A percentile compares a stretch with the other conserved stretches of the same genome.
Conservation (phyloP, 805 yeast genomes). For the Teunomyces cretensis region DNA sequence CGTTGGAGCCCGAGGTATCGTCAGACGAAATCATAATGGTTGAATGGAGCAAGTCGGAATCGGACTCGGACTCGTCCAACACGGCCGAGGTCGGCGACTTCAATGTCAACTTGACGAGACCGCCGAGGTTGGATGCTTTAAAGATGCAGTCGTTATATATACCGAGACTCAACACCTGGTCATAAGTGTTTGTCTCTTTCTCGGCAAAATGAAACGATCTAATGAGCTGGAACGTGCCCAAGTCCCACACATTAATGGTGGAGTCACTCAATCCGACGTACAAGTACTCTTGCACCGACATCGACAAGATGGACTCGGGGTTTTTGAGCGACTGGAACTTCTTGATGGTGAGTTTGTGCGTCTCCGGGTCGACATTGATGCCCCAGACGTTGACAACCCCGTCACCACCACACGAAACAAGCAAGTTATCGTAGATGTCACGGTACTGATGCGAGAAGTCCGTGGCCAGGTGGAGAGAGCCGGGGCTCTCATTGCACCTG, state of each 20-base stretch:
- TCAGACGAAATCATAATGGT: conserved; percentile 11
- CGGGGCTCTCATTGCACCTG: conserved; percentile 17
- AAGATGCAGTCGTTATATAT: conserved; percentile 57
- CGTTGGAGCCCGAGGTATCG: conserved; percentile 8
- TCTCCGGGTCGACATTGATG: conserved; percentile 8
- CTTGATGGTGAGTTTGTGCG: conserved; percentile 7
- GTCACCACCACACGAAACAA: conserved; percentile 73
- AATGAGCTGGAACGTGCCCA: conserved; percentile 73
- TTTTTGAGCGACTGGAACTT: conserved; percentile 49
- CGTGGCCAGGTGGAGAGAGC: background rate
- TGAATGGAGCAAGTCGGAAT: conserved; percentile 7
- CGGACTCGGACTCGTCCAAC: conserved; percentile 10
- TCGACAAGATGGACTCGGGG: conserved; percentile 69
- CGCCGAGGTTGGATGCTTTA: conserved; percentile 56
- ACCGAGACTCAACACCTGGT: conserved; percentile 56
- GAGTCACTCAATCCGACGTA: conserved; percentile 84
- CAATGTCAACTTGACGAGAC: conserved; percentile 29
- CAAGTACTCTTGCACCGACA: conserved; percentile 62
- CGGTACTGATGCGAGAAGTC: conserved; percentile 10
- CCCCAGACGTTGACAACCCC: conserved; percentile 85
- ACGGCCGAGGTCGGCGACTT: conserved; percentile 6
- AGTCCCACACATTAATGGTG: conserved; percentile 78
- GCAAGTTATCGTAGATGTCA: conserved; percentile 13
- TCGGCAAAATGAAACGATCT: conserved; percentile 37
- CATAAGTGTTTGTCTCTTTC: conserved; percentile 20